These are phyloP conservation scores for Stellera chamaejasme DNA, from an alignment of 345 rosid genomes.

Conservation along the genomic window DNA sequence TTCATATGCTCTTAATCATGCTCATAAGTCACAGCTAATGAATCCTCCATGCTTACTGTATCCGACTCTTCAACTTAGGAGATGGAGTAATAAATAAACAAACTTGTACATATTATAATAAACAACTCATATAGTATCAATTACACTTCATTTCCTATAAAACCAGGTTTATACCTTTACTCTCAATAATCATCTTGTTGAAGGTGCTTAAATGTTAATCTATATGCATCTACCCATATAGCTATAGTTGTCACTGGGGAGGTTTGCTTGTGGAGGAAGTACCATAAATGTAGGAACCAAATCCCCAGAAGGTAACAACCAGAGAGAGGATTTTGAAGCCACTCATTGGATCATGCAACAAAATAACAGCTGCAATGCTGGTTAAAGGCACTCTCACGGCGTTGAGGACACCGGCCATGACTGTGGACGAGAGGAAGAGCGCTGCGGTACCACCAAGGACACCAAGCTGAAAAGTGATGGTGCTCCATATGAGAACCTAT, in stretches of 20 bases:
- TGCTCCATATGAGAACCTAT: conserved; percentile 52
- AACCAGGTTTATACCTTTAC: no score
- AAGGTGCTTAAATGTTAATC: no score
- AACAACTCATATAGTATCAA: no score
- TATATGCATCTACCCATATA: no score
- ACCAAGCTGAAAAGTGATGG: conserved; percentile 69
- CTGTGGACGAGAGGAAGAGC: conserved; percentile 65
- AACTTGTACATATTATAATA: no score
- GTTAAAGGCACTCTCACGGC: conserved; percentile 82
- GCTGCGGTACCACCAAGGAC: conserved; percentile 64
- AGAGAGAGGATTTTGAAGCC: conserved; percentile 83
- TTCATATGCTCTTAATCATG: no score
- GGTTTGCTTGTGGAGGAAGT: conserved; percentile 20
- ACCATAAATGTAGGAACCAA: conserved; percentile 67
- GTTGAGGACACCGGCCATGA: conserved; percentile 78
- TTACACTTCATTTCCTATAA: no score
- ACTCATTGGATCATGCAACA: conserved; percentile 80
- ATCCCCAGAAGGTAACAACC: conserved; percentile 79
- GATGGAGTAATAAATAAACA: no score
- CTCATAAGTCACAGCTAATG: no score
- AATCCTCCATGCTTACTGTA: no score
- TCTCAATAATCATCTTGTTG: no score
- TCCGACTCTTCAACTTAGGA: no score
- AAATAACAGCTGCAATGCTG: conserved; percentile 62
- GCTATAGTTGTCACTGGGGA: conserved; percentile 3